Conservation (phyloP, 2,329 filamentous ascomycete species). For the Bipolaris sorokiniana region DNA sequence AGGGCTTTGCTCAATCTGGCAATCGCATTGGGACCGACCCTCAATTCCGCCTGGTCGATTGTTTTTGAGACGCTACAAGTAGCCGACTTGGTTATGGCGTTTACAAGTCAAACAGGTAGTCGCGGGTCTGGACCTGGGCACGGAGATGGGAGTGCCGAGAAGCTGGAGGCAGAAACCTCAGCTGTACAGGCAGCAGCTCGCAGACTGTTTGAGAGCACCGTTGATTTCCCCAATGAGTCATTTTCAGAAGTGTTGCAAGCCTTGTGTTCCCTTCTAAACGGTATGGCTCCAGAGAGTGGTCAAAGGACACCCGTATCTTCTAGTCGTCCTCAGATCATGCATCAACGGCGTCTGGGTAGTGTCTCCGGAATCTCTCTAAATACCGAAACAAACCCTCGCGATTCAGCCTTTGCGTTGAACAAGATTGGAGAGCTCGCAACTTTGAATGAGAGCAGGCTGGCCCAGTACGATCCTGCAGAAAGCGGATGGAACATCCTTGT, state of each 20-base stretch:
- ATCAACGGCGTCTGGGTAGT: slow-evolving; percentile 51
- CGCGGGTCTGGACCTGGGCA: slow-evolving; percentile 26
- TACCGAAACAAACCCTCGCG: slow-evolving; percentile 50
- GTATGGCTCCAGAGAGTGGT: slow-evolving; percentile 30
- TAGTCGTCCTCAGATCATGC: slow-evolving; percentile 38
- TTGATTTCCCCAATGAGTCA: slow-evolving; percentile 83
- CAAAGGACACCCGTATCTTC: slow-evolving; percentile 31
- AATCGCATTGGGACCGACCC: slow-evolving; percentile 88
- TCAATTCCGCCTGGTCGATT: slow-evolving; percentile 86
- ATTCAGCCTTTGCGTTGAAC: slow-evolving; percentile 56
- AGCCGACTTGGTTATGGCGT: slow-evolving; percentile 80
- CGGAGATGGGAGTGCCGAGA: slow-evolving; percentile 37
- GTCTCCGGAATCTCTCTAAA: slow-evolving; percentile 51
- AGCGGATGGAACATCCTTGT: slow-evolving; percentile 79
- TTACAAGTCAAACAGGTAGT: slow-evolving; percentile 37
- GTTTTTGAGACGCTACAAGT: slow-evolving; percentile 91
- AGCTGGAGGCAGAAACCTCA: slow-evolving; percentile 75
- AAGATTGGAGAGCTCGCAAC: slow-evolving; percentile 56
- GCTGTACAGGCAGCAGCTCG: slow-evolving; percentile 88
- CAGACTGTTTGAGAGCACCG: slow-evolving; percentile 87
- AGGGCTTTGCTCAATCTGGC: slow-evolving; percentile 92
- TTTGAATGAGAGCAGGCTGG: slow-evolving; percentile 64
- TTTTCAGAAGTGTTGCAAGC: slow-evolving; percentile 80
- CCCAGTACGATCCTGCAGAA: slow-evolving; percentile 67
- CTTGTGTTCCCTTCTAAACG: slow-evolving; percentile 71